phyloP scores from a whole-genome alignment of 495 filamentous ascomycete species.

The Penicillium coffeae region DNA sequence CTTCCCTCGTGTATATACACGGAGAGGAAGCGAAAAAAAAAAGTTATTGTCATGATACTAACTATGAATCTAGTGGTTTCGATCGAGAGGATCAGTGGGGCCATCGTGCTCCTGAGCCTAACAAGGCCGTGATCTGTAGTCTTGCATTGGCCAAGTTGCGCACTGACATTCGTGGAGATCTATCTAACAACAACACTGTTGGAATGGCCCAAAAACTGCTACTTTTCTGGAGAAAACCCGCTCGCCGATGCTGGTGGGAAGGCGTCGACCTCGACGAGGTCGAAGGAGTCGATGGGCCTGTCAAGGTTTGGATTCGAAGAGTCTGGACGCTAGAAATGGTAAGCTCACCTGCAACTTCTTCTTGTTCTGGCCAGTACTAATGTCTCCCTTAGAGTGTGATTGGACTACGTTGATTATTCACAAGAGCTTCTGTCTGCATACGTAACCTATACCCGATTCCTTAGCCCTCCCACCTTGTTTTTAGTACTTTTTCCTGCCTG shows the following conservation, averaged over 20 bases:
- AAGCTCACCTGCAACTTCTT: constrained; percentile 19
- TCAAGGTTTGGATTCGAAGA: constrained; percentile 96
- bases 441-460: constrained; percentile 26
- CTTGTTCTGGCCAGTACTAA: constrained; percentile 21
- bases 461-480: constrained; percentile 4
- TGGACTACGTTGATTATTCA: constrained; percentile 62
- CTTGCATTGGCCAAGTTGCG: constrained; percentile 88
- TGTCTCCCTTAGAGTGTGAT: constrained; percentile 65
- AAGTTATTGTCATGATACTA: constrained; percentile 8
- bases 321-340: constrained; percentile 99
- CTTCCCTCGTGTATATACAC: no score
- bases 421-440: constrained; percentile 18
- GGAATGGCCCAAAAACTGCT: constrained; percentile 99
- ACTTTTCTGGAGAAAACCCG: constrained; percentile 97
- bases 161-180: constrained; percentile 80
- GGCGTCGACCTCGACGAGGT: constrained; percentile 89
- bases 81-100: constrained; percentile 94
- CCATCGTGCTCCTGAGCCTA: constrained; percentile 90
- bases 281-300: constrained; percentile 82
- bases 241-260: constrained; percentile 98
- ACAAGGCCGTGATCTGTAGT: constrained; percentile 97
- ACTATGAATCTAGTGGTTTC: constrained; percentile 65
- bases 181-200: constrained; percentile 75
- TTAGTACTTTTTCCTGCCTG: not conserved
- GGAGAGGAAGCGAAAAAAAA: no score